Evolutionary conservation across 1,139 yeast species (phyloP).

Genomic region (Yamadazyma triangularis): DNA sequence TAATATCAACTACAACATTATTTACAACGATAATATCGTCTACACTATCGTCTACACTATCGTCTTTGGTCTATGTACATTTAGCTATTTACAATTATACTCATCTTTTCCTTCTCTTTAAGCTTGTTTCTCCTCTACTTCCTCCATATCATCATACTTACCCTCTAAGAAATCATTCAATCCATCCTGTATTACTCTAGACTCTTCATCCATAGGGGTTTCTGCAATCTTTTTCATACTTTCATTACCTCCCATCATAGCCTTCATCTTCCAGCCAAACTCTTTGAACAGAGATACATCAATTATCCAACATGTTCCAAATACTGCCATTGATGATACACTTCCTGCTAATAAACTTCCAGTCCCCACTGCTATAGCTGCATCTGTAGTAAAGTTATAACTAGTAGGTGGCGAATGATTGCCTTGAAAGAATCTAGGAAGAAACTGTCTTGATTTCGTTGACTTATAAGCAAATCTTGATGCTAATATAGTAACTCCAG

Average conservation of each 20-base stretch:
- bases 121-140: too few relatives aligned
- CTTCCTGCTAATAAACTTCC: slow-evolving; percentile 75
- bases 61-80: too few relatives aligned
- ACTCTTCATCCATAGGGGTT: slow-evolving; percentile 67
- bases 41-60: too few relatives aligned
- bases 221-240: slow-evolving; percentile 44
- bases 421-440: slow-evolving; percentile 78
- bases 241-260: slow-evolving; percentile 63
- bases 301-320: slow-evolving; percentile 77
- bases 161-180: slow-evolving; percentile 45
- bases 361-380: slow-evolving; percentile 79
- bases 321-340: slow-evolving; percentile 64
- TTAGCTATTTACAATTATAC: too few relatives aligned
- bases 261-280: slow-evolving; percentile 67
- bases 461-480: slow-evolving; percentile 74
- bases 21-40: too few relatives aligned
- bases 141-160: slow-evolving; percentile 21
- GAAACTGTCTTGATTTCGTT: slow-evolving; percentile 66
- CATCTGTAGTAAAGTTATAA: slow-evolving; percentile 77
- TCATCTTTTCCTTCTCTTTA: too few relatives aligned
- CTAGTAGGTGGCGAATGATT: slow-evolving; percentile 79
- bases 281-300: slow-evolving; percentile 69
- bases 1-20: too few relatives aligned
- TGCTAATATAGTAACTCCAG: slow-evolving; percentile 66
- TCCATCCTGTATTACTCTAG: slow-evolving; percentile 49